Conservation (phyloP, 202 grass and related monocot species). For the Setaria viridis region DNA sequence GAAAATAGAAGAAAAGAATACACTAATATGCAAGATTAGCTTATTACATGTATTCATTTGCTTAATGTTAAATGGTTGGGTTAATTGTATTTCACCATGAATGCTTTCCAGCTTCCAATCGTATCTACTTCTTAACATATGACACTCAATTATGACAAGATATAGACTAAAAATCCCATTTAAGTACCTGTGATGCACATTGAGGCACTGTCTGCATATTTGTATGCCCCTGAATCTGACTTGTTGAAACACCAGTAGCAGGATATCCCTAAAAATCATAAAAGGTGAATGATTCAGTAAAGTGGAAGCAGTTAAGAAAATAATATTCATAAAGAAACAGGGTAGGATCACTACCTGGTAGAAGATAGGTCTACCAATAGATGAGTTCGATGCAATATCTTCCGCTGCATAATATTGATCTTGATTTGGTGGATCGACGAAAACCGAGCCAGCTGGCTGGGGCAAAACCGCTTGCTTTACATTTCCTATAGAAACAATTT, state of each 20-base stretch:
- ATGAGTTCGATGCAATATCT: conserved; percentile 57
- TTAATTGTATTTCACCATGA: conserved; percentile 25
- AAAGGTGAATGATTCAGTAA: conserved; percentile 35
- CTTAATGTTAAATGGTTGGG: conserved; percentile 30
- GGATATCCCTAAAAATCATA: conserved; percentile 67
- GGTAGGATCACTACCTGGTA: conserved; percentile 62
- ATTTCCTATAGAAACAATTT: conserved; percentile 63
- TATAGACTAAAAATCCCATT: conserved; percentile 20
- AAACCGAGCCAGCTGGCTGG: conserved; percentile 55
- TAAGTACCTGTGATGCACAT: conserved; percentile 72
- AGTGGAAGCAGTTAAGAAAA: conserved; percentile 33
- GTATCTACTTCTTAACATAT: conserved; percentile 27
- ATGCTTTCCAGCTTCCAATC: conserved; percentile 26
- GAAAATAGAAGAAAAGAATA: not conserved
- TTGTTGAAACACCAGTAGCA: conserved; percentile 57
- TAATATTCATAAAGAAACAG: conserved; percentile 41
- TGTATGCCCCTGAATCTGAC: conserved; percentile 70
- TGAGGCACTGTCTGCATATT: conserved; percentile 69
- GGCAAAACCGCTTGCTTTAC: conserved; percentile 69
- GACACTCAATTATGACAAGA: conserved; percentile 24
- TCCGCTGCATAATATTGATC: conserved; percentile 69
- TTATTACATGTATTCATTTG: conserved; percentile 23
- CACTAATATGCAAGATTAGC: conserved; percentile 12
- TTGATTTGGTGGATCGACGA: conserved; percentile 63
- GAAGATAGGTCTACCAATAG: conserved; percentile 72